Base-by-base conservation (phyloP, 305 asterid genomes). In the Fraxinus velutina region DNA sequence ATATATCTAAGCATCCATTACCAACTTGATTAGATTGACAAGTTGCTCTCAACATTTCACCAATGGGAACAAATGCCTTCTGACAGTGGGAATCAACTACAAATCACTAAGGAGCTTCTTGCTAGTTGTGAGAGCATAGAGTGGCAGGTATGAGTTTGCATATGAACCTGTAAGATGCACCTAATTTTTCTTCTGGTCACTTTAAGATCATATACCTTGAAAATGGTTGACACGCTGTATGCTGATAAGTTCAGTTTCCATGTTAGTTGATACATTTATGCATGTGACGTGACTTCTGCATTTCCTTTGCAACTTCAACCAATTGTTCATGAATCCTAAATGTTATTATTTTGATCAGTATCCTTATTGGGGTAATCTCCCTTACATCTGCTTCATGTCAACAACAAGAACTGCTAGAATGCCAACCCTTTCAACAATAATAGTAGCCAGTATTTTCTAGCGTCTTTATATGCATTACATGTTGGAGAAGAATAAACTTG, bases 121-220 rank as follows among this genome's bases (percentile, higher is more conserved):
- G 82, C 96, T 75, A 87, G 92, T 83, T 92, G 92, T 77, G 99
- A 91, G 80, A 96, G 99, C 91, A 91, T 92, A 83, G 97, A 94
- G 77, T 94, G 99, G 99, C 99, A 96, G 98, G 99, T 96, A 89
- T 74, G 87, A 32, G 32, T 80, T 80, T 78, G 47, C 80, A 57
- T 80, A 29, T 80, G 71, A 76, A 81, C 81, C 17, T 50, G 75
- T 75, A 73, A 60, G 19, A 24, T n/a, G 73, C 32, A 64, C 73
- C 44, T 60, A 74, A 66, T 55, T 75, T 75, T 60, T 36, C 29
- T 24, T 52, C 47, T 66, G 57, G 34, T 73, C 79, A 81, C 7
- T 42, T 30, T 24, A 47, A 21, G 79, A 83, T 55, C 72, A 17
- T 44, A 19, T 50, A 44, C 13, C 22, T 83, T 66, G 73, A 66